Conservation (phyloP, 2,329 filamentous ascomycete genomes). For the Sporothrix mexicana region DNA sequence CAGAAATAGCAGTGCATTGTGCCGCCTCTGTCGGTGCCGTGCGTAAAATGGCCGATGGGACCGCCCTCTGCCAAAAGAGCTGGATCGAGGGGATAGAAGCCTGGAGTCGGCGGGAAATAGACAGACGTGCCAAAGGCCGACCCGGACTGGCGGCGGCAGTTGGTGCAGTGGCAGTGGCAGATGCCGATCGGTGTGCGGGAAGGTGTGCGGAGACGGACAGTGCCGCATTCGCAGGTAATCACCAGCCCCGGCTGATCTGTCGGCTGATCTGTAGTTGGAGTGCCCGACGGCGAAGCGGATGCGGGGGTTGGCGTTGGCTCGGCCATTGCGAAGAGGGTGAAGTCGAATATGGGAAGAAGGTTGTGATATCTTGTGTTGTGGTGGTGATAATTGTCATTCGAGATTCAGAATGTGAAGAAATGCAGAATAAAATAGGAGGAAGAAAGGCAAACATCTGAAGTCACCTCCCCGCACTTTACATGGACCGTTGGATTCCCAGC, state of each 20-base stretch:
- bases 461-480: not conserved
- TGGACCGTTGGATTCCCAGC: not conserved
- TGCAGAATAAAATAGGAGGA: not conserved
- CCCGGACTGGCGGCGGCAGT: constrained; percentile 68
- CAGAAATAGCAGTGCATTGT: constrained; percentile 41
- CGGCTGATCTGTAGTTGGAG: constrained; percentile 23
- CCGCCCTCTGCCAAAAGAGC: constrained; percentile 16
- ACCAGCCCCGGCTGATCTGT: constrained; percentile 28
- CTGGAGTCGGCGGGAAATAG: constrained; percentile 30
- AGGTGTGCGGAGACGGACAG: constrained; percentile 67
- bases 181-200: constrained; percentile 64
- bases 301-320: constrained; percentile 10
- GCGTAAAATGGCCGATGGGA: constrained; percentile 8
- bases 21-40: constrained; percentile 31
- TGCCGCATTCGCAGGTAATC: constrained; percentile 65
- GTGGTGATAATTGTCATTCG: not conserved
- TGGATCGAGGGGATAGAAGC: constrained; percentile 32
- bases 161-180: constrained; percentile 72
- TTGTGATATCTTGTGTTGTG: not conserved
- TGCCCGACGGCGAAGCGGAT: constrained; percentile 1
- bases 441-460: not conserved
- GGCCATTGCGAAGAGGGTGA: not conserved
- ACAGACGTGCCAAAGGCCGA: constrained; percentile 46
- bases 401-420: not conserved
- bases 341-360: not conserved